Percentiles rank a stretch among this genome's conserved stretches.
These are phyloP conservation scores for Carpinus fangiana DNA, from an alignment of 306 rosid species.

Conservation along the genomic window DNA sequence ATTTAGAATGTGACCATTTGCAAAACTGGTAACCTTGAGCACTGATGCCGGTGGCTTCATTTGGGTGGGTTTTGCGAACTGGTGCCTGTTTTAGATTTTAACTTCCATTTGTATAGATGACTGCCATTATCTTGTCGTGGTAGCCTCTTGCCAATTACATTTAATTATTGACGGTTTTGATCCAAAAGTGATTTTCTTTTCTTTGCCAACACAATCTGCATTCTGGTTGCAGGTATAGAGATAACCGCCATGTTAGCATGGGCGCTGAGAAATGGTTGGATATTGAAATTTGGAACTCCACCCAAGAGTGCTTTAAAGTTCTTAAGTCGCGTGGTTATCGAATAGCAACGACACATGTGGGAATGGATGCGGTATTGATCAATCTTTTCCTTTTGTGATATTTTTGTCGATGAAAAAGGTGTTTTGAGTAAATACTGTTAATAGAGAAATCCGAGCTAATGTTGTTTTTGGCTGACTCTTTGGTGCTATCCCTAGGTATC, in stretches of 20 bases:
- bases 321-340: constrained; percentile 83
- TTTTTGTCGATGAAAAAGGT: neutral
- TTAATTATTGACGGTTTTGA: neutral
- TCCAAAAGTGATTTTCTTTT: neutral
- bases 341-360: constrained; percentile 87
- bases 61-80: neutral
- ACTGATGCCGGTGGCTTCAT: neutral
- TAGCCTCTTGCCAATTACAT: neutral
- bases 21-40: neutral
- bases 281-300: constrained; percentile 87
- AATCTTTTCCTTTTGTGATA: neutral
- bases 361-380: constrained; percentile 66
- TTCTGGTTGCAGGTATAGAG: constrained; percentile 70
- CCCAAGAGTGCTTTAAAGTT: constrained; percentile 64
- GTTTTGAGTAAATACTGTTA: neutral
- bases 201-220: neutral
- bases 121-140: neutral
- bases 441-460: neutral
- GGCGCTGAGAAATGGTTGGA: constrained; percentile 99
- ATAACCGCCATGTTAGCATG: constrained; percentile 97
- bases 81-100: neutral
- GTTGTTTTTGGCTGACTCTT: constrained; percentile 21
- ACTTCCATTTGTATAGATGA: neutral
- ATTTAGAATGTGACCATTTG: neutral
- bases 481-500: constrained; percentile 58